Evolutionary conservation across 768 basidiomycete species (phyloP), one percentile per base, ranked within the genome.

Genomic region (Mycena sanguinolenta): DNA sequence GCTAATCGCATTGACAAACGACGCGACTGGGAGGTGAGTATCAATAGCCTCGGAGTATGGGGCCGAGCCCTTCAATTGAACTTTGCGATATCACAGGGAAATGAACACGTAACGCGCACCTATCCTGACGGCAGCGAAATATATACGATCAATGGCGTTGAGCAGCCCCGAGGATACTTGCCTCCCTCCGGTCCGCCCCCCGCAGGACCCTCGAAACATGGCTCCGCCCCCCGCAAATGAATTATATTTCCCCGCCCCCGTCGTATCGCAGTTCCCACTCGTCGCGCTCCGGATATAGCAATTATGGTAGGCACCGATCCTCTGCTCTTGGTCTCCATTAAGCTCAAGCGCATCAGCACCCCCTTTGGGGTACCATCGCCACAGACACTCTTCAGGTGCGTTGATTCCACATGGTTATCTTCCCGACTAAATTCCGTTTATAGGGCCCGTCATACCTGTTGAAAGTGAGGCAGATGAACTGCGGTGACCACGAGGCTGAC

Each of bases 111-210:
- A 55, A 90, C 86, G 16, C 88, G 89, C 60, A 89, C 84, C 10
- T 87, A 86, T 65, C 87, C 90, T 7, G 91, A 94, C 63, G 93
- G 93, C 12, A 87, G 87, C 50, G 85, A 92, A 75, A 81, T 89
- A 3, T 84, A 85, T 74, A 91, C 88, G 19, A 82, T 95, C 74
- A 94, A 95, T 66, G 93, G 93, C 14, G 78, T 92, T 21, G 86
- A 88, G 65, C 87, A 88, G 69, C 73, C 77, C 58, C 79, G 76
- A 55, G 80, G 78, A 4, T 77, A 79, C 70, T 65, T 84, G 32
- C 75, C 74, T 62, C 70, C 76, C 16, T 67, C 67, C 8, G 65
- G 62, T 30, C 67, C 66, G 34, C 71, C 71, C n/a, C 30, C 65
- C 50, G 36, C 74, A 49, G 61, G 69, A 61, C 67, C 61, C 52